Conservation (phyloP, 306 rosid genomes). For the Sphenostylis stenocarpa region DNA sequence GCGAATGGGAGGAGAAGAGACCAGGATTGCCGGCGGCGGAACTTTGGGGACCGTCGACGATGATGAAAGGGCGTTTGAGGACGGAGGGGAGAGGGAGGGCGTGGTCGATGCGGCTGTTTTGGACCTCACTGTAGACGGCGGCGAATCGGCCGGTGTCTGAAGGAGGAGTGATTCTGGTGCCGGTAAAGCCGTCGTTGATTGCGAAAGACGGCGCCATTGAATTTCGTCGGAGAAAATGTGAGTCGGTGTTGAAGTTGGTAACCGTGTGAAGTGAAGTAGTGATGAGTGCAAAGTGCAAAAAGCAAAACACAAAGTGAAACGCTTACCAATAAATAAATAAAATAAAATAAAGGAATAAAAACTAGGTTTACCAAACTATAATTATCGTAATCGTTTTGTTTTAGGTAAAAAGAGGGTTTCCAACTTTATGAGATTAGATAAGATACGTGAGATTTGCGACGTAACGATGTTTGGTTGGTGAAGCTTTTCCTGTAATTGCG, state of each 20-base stretch:
- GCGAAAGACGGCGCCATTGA: conserved; percentile 58
- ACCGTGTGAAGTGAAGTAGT: background rate
- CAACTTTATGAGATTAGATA: background rate
- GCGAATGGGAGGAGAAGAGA: conserved; percentile 19
- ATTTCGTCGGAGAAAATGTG: background rate
- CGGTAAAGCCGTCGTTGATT: conserved; percentile 48
- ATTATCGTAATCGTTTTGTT: background rate
- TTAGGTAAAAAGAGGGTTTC: background rate
- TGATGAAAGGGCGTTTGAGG: conserved; percentile 61
- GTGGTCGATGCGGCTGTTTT: conserved; percentile 72
- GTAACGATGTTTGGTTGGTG: conserved; percentile 5
- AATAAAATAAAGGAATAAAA: background rate
- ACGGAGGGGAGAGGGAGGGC: conserved; percentile 83
- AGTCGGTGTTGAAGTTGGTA: background rate
- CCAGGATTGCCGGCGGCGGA: conserved; percentile 96
- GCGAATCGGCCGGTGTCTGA: conserved; percentile 53
- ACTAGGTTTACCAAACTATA: background rate
- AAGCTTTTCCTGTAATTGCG: background rate
- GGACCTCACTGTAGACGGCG: conserved; percentile 80
- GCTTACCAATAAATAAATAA: background rate
- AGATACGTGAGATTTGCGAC: background rate
- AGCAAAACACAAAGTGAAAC: background rate
- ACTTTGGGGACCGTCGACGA: conserved; percentile 78
- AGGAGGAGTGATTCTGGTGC: conserved; percentile 19
- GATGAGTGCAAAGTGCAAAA: background rate